These are phyloP conservation scores for Thermomucor indicae-seudaticae DNA, from an alignment of 371 early-diverging fungal species.

Conservation along the genomic window DNA sequence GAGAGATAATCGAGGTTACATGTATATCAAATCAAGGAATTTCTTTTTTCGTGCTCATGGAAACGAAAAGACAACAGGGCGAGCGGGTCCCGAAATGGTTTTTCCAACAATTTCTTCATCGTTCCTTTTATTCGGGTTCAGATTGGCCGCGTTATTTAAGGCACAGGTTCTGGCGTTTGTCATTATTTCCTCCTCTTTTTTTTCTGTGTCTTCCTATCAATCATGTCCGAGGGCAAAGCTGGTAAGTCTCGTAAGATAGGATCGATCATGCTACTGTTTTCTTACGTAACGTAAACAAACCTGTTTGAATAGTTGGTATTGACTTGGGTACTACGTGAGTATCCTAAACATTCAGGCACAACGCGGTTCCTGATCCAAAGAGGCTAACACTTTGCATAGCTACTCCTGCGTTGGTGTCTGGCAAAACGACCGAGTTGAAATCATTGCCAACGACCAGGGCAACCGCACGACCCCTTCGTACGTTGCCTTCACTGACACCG, in stretches of 20 bases:
- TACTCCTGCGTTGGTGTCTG: slow-evolving; percentile 99
- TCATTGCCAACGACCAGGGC: slow-evolving; percentile 98
- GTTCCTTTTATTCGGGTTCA: background rate
- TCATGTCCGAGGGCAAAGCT: background rate
- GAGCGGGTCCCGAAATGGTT: too few species aligned
- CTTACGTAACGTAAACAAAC: background rate
- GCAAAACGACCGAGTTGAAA: slow-evolving; percentile 96
- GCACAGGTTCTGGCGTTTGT: background rate
- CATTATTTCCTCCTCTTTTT: background rate
- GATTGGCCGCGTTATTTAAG: background rate
- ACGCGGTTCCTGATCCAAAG: background rate
- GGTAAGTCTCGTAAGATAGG: too few species aligned
- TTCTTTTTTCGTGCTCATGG: too few species aligned
- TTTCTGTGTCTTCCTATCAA: background rate
- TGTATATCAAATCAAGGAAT: too few species aligned
- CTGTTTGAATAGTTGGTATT: slow-evolving; percentile 67
- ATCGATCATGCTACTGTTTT: too few species aligned
- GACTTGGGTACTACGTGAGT: slow-evolving; percentile 99
- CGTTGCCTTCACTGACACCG: slow-evolving; percentile 90
- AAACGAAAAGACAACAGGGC: slow-evolving; percentile 1
- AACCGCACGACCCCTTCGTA: slow-evolving; percentile 96
- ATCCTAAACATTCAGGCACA: slow-evolving; percentile 16
- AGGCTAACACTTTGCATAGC: slow-evolving; percentile 57
- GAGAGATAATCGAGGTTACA: background rate
- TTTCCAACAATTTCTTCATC: background rate